Conservation (phyloP, 192 early-diverging fungal species). For the Coemansia sp. region DNA sequence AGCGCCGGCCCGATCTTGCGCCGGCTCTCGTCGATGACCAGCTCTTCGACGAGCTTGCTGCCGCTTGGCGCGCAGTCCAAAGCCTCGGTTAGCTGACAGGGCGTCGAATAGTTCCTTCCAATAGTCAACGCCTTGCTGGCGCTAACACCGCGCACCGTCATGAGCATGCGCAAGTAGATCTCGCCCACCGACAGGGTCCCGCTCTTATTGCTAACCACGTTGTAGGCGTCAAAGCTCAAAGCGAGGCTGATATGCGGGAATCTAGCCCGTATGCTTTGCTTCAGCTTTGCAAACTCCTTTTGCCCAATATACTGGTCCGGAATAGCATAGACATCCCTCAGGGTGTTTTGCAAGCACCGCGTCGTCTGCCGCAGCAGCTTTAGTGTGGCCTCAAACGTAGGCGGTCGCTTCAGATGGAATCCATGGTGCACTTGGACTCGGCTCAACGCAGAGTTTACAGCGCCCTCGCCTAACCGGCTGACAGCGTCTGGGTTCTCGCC, state of each 20-base stretch:
- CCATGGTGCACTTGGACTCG: slow-evolving; percentile 73
- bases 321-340: slow-evolving; percentile 58
- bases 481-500: slow-evolving; percentile 66
- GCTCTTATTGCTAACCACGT: slow-evolving; percentile 70
- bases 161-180: slow-evolving; percentile 78
- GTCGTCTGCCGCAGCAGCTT: slow-evolving; percentile 71
- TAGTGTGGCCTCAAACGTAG: slow-evolving; percentile 75
- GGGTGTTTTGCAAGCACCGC: slow-evolving; percentile 47
- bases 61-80: slow-evolving; percentile 30
- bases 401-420: slow-evolving; percentile 80
- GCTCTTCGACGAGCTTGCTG: slow-evolving; percentile 39
- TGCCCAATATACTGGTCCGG: slow-evolving; percentile 55
- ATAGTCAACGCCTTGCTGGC: slow-evolving; percentile 82
- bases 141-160: slow-evolving; percentile 79
- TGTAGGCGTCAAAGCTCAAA: slow-evolving; percentile 67
- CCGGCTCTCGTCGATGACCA: slow-evolving; percentile 54
- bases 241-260: slow-evolving; percentile 44
- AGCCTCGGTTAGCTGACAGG: slow-evolving; percentile 50
- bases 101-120: slow-evolving; percentile 65
- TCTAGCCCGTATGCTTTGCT: slow-evolving; percentile 30
- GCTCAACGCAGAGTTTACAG: slow-evolving; percentile 71
- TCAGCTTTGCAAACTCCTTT: slow-evolving; percentile 53
- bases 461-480: slow-evolving; percentile 57
- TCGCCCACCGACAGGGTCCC: slow-evolving; percentile 68
- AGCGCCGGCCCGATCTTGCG: slow-evolving; percentile 55